phyloP scores from a whole-genome alignment of 129 eudicot genomes.

The Dittrichia graveolens region DNA sequence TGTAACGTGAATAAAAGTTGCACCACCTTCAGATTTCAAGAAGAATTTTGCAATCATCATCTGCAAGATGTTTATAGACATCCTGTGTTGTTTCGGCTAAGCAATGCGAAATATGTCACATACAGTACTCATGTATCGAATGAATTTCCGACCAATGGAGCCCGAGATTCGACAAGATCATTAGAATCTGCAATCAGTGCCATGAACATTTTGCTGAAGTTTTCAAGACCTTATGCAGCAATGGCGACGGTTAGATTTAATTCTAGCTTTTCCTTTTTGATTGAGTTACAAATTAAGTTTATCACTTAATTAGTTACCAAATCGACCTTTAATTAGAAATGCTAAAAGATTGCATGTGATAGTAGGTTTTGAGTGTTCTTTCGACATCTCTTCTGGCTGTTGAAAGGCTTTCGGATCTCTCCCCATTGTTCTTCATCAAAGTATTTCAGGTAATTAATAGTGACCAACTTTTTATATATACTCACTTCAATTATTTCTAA shows the following conservation, averaged over 20 bases:
- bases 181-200: constrained; percentile 9
- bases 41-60: neutral
- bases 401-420: constrained; percentile 34
- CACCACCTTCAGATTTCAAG: constrained; percentile 7
- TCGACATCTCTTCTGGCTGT: constrained; percentile 39
- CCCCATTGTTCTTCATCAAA: constrained; percentile 28
- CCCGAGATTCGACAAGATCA: neutral
- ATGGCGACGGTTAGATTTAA: constrained; percentile 34
- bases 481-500: neutral
- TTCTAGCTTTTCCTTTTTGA: no score
- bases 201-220: constrained; percentile 33
- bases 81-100: neutral
- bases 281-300: no score
- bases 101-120: neutral
- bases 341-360: neutral
- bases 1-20: constrained; percentile 5
- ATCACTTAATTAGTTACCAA: no score
- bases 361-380: constrained; percentile 36
- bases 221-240: constrained; percentile 40
- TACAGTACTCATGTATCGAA: neutral
- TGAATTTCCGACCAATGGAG: neutral
- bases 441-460: constrained; percentile 29
- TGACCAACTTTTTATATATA: neutral
- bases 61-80: neutral
- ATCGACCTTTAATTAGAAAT: no score